These are phyloP conservation scores for Alternaria ventricosa DNA, from an alignment of 2,329 filamentous ascomycete species.

Conservation along the genomic window DNA sequence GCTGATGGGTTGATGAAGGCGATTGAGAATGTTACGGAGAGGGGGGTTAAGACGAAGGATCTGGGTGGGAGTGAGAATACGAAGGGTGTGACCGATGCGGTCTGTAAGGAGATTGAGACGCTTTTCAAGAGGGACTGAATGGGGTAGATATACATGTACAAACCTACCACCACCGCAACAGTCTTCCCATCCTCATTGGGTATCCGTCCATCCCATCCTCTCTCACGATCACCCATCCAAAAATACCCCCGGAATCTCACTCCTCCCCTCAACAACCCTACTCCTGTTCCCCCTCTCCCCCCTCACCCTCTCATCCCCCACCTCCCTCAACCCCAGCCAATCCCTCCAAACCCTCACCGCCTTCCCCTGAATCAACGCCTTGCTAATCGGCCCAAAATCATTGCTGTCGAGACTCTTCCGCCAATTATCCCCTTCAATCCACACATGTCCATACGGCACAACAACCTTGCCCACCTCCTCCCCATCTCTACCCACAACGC, in stretches of 20 bases:
- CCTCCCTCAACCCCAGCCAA: slow-evolving; percentile 57
- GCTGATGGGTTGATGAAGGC: slow-evolving; percentile 64
- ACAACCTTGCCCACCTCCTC: slow-evolving; percentile 52
- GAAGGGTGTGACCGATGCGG: slow-evolving; percentile 64
- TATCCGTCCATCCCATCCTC: background rate
- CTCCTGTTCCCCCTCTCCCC: slow-evolving; percentile 50
- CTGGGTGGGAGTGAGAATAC: slow-evolving; percentile 65
- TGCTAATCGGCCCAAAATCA: slow-evolving; percentile 83
- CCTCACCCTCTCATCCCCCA: slow-evolving; percentile 60
- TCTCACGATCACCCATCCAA: slow-evolving; percentile 20
- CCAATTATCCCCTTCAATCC: slow-evolving; percentile 91
- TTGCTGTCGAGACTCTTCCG: slow-evolving; percentile 82
- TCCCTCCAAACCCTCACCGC: slow-evolving; percentile 73
- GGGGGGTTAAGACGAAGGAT: slow-evolving; percentile 63
- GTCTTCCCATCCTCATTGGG: background rate
- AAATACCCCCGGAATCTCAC: slow-evolving; percentile 28
- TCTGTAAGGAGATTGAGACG: slow-evolving; percentile 60
- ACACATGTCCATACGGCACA: slow-evolving; percentile 85
- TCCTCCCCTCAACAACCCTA: slow-evolving; percentile 49
- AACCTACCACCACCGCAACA: slow-evolving; percentile 7
- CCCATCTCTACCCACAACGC: slow-evolving; percentile 15
- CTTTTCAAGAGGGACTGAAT: slow-evolving; percentile 37
- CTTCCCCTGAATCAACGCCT: slow-evolving; percentile 75
- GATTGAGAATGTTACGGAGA: slow-evolving; percentile 66
- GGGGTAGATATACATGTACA: background rate